phyloP scores from a whole-genome alignment of 768 basidiomycete genomes.

The Lactifluus echinatus region DNA sequence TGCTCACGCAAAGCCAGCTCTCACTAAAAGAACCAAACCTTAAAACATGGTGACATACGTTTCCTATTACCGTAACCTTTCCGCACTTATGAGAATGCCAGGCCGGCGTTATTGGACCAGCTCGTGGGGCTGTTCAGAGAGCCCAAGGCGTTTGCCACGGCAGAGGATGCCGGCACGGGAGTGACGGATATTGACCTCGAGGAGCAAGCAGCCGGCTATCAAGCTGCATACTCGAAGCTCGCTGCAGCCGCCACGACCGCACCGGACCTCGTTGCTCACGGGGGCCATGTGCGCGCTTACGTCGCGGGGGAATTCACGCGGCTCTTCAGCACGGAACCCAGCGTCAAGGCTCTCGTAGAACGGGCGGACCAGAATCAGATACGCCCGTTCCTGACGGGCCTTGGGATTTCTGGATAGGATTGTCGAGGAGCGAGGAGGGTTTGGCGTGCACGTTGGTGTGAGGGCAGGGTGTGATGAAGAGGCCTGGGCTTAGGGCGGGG shows the following conservation, averaged over 20 bases:
- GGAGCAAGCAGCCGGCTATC: slow-evolving; percentile 85
- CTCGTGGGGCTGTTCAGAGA: slow-evolving; percentile 72
- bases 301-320: slow-evolving; percentile 36
- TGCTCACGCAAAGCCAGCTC: slow-evolving; percentile 64
- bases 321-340: slow-evolving; percentile 14
- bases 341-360: slow-evolving; percentile 22
- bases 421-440: neutral
- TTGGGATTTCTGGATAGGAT: slow-evolving; percentile 28
- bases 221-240: slow-evolving; percentile 86
- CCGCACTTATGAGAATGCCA: slow-evolving; percentile 24
- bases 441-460: too few species aligned
- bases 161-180: slow-evolving; percentile 45
- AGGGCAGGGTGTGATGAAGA: too few species aligned
- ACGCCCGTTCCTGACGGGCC: slow-evolving; percentile 27
- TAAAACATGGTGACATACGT: slow-evolving; percentile 48
- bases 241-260: slow-evolving; percentile 64
- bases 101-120: slow-evolving; percentile 61
- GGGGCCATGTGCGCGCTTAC: slow-evolving; percentile 46
- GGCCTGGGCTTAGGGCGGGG: too few species aligned
- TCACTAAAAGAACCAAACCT: slow-evolving; percentile 62
- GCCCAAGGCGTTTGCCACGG: slow-evolving; percentile 54
- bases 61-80: neutral
- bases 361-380: slow-evolving; percentile 22
- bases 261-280: slow-evolving; percentile 54
- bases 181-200: slow-evolving; percentile 82